Percentiles rank a stretch among this genome's conserved stretches.
phyloP scores from a whole-genome alignment of 148 eudicot species.

The Cornus controversa region DNA sequence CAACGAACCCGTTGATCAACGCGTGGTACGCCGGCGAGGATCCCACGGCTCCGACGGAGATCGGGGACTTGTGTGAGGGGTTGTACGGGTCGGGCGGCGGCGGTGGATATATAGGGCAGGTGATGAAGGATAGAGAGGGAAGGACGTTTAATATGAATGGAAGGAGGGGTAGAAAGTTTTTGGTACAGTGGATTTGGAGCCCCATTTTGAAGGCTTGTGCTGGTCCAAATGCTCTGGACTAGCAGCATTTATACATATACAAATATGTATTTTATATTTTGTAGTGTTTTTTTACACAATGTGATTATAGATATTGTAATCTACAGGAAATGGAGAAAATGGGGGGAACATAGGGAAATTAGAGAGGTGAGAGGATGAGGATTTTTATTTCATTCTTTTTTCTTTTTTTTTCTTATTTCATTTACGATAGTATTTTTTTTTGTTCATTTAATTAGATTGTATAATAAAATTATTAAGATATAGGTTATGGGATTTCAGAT shows the following conservation, averaged over 20 bases:
- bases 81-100: conserved; percentile 94
- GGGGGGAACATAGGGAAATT: too few relatives aligned
- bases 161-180: conserved; percentile 58
- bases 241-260: neutral
- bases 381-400: too few relatives aligned
- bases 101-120: conserved; percentile 92
- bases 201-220: conserved; percentile 80
- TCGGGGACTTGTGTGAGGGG: conserved; percentile 91
- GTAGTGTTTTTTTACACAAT: too few relatives aligned
- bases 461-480: too few relatives aligned
- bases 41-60: conserved; percentile 97
- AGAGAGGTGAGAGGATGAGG: too few relatives aligned
- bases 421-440: too few relatives aligned
- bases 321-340: too few relatives aligned
- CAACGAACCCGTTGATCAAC: conserved; percentile 79
- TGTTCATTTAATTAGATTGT: too few relatives aligned
- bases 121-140: conserved; percentile 64
- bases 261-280: too few relatives aligned
- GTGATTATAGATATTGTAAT: too few relatives aligned
- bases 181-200: conserved; percentile 98
- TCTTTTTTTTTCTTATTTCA: too few relatives aligned
- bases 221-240: conserved; percentile 91
- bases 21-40: conserved; percentile 99
- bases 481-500: too few relatives aligned
- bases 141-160: conserved; percentile 75